These are phyloP conservation scores for Cucurbitaria berberidis DNA, from an alignment of 2,329 filamentous ascomycete genomes.

Conservation along the genomic window DNA sequence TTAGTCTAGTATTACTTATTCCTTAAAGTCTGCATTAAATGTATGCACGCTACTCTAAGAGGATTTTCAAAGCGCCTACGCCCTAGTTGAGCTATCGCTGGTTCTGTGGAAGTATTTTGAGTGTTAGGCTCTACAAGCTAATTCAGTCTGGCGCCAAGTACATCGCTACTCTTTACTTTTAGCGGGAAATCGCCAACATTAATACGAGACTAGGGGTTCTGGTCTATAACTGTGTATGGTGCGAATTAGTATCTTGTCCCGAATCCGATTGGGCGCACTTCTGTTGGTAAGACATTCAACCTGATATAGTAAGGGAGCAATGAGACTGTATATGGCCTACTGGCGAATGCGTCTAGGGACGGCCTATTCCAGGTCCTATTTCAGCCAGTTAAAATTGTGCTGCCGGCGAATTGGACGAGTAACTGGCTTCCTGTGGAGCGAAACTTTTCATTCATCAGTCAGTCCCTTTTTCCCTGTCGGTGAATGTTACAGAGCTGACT, in stretches of 20 bases:
- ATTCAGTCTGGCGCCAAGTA: background rate
- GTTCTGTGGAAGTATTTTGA: no score
- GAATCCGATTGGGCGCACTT: background rate
- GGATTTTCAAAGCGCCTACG: no score
- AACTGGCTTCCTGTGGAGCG: background rate
- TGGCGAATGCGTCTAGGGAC: background rate
- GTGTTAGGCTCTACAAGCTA: slow-evolving; percentile 3
- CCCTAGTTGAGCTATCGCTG: no score
- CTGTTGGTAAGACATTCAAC: background rate
- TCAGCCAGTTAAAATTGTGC: background rate
- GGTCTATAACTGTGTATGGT: background rate
- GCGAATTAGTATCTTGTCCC: background rate
- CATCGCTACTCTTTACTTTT: slow-evolving; percentile 2
- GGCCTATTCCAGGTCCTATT: slow-evolving; percentile 5
- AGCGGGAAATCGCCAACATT: slow-evolving; percentile 1
- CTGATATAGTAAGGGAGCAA: background rate
- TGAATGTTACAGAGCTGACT: background rate
- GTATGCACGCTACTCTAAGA: no score
- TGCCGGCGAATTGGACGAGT: slow-evolving; percentile 2
- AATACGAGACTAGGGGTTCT: background rate
- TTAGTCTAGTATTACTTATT: no score
- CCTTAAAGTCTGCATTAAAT: no score
- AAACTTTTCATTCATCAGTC: background rate
- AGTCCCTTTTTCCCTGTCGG: background rate
- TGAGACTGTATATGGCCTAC: background rate